Evolutionary conservation across 352 stramenopile genomes (phyloP), one percentile per base, ranked within the genome.

Genomic region (Phytophthora hibernalis): DNA sequence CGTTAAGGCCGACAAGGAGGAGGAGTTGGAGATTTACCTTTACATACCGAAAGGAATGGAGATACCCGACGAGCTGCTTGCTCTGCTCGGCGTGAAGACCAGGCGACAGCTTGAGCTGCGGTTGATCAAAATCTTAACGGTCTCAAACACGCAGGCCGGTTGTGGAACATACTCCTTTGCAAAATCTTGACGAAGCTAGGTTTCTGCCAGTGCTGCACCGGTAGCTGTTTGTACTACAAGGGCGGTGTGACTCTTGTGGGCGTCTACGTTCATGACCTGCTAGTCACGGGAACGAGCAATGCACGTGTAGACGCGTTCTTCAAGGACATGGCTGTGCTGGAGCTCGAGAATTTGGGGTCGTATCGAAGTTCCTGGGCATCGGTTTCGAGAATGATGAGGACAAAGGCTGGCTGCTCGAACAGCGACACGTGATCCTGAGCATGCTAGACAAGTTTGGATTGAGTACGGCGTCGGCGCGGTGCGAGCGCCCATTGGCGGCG

Each of bases 231-330:
- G 2, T 79, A 69, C 40, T 72, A 30, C 4, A 6, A 33, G 9
- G 24, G 13, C 1, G 13, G 38, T n/a, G 10, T 55, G 3, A 61
- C 53, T 1, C 2, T 78, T 1, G 60, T 72, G 0, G 68, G 69
- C 8, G 45, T 65, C 1, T 77, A 80, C 51, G 65, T 79, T 0
- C 58, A 81, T 18, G 76, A 83, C 37, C 6, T 81, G 2, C 40
- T 80, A 0, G 62, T 65, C 1, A 78, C 60, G 0, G 59, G 30
- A 0, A 63, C 62, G 0, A 60, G 30, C 43, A 4, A 44, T 0
- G 20, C 1, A 0, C 37, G 30, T 0, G 38, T 67, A 2, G 48
- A 65, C n/a, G 44, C 37, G 10, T 71, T 71, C 21, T 56, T 57
- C 30, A 3, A 6, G 0, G 56, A 53, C 2, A 72, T 79, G 64